Evolutionary conservation across 805 yeast genomes (phyloP).

Genomic region (Wickerhamiella azymoides): DNA sequence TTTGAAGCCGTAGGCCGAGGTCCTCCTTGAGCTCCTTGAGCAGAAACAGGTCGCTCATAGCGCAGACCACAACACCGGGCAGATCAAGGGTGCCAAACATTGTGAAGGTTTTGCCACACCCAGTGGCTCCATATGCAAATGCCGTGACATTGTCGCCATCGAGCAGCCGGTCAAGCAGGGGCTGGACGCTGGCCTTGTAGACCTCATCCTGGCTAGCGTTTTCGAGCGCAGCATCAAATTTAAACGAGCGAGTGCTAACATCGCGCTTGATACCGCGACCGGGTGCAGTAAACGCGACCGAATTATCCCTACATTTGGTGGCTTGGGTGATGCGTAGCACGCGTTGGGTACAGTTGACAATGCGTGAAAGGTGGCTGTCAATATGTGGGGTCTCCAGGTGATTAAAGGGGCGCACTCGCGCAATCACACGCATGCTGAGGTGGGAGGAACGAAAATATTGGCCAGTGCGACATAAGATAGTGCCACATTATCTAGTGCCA

Average conservation of each 20-base stretch:
- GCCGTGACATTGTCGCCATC: slow-evolving; percentile 85
- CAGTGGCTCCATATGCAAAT: slow-evolving; percentile 92
- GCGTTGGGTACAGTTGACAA: slow-evolving; percentile 38
- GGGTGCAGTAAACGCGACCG: neutral
- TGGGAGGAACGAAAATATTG: no score
- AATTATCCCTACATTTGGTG: neutral
- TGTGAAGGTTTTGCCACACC: slow-evolving; percentile 91
- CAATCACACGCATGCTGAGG: slow-evolving; percentile 11
- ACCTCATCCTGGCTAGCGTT: slow-evolving; percentile 52
- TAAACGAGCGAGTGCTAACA: slow-evolving; percentile 29
- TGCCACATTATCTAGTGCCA: no score
- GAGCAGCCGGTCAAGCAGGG: slow-evolving; percentile 55
- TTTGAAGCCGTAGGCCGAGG: slow-evolving; percentile 42
- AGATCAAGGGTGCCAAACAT: slow-evolving; percentile 57
- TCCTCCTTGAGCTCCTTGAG: slow-evolving; percentile 47
- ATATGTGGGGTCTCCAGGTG: slow-evolving; percentile 31
- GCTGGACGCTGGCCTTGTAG: slow-evolving; percentile 50
- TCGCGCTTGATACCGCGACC: neutral
- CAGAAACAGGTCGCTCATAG: slow-evolving; percentile 62
- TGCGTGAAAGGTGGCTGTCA: neutral
- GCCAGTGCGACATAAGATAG: no score
- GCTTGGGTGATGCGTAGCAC: neutral
- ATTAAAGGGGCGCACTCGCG: slow-evolving; percentile 77
- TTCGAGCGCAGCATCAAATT: slow-evolving; percentile 68
- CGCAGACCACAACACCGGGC: slow-evolving; percentile 69